phyloP scores from a whole-genome alignment of 2,329 filamentous ascomycete genomes.

The Tolypocladium ovalisporum region DNA sequence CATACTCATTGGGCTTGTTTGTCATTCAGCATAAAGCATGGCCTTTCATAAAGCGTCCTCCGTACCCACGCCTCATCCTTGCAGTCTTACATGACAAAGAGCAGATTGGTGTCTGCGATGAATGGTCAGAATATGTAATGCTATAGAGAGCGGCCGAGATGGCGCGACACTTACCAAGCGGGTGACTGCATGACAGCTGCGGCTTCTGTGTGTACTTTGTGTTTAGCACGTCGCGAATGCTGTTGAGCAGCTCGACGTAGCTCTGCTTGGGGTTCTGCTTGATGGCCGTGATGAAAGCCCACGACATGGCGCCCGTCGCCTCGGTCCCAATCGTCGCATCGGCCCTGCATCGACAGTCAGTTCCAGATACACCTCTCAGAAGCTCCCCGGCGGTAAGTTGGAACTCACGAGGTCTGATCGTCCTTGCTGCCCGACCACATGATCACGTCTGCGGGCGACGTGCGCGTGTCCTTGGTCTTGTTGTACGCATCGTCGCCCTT shows the following conservation, averaged over 20 bases:
- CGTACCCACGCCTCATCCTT: not conserved
- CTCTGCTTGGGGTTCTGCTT: slow-evolving; percentile 92
- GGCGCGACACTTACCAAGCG: slow-evolving; percentile 58
- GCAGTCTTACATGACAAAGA: slow-evolving; percentile 53
- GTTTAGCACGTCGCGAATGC: slow-evolving; percentile 78
- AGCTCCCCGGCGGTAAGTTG: too few species aligned
- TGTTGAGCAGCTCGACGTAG: slow-evolving; percentile 92
- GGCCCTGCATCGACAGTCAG: slow-evolving; percentile 41
- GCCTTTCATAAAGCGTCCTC: not conserved
- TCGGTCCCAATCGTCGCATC: slow-evolving; percentile 81
- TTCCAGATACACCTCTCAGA: not conserved
- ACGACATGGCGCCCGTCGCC: slow-evolving; percentile 96
- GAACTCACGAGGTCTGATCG: slow-evolving; percentile 63
- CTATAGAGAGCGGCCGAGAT: not conserved
- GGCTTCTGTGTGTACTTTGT: slow-evolving; percentile 90
- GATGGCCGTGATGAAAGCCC: slow-evolving; percentile 85
- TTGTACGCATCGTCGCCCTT: slow-evolving; percentile 69
- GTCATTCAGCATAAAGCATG: not conserved
- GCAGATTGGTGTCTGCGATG: slow-evolving; percentile 48
- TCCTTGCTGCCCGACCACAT: slow-evolving; percentile 99
- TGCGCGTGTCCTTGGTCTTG: slow-evolving; percentile 77
- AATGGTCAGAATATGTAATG: slow-evolving; percentile 6
- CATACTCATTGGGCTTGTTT: not conserved
- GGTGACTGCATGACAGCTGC: slow-evolving; percentile 92
- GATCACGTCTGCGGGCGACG: slow-evolving; percentile 86